A percentile compares a stretch with the other conserved stretches of the same genome.
Conservation (phyloP, 805 yeast genomes). For the Metschnikowia continentalis region DNA sequence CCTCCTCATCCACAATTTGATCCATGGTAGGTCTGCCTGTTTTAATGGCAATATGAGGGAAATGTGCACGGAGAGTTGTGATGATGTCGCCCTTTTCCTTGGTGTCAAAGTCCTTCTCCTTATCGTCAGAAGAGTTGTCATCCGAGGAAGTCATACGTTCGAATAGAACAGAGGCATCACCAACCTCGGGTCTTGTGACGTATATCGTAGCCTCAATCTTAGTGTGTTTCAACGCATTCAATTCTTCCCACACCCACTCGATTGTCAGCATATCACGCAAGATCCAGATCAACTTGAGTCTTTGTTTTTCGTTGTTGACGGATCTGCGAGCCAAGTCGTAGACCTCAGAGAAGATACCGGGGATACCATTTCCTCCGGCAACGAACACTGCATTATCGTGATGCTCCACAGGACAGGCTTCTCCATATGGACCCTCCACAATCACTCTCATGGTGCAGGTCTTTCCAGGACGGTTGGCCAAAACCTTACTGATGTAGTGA, state of each 20-base stretch:
- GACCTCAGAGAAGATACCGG: constrained; percentile 50
- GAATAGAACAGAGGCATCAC: constrained; percentile 1
- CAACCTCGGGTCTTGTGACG: constrained; percentile 13
- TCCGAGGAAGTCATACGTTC: constrained; percentile 9
- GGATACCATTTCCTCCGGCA: constrained; percentile 76
- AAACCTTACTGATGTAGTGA: constrained; percentile 26
- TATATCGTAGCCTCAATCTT: constrained; percentile 14
- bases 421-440: constrained; percentile 73
- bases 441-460: constrained; percentile 28
- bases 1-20: constrained; percentile 32
- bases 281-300: constrained; percentile 16
- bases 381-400: constrained; percentile 55
- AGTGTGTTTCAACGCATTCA: constrained; percentile 8
- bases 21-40: constrained; percentile 44
- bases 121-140: constrained; percentile 3
- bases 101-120: constrained; percentile 4
- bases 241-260: constrained; percentile 15
- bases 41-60: constrained; percentile 17
- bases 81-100: constrained; percentile 3
- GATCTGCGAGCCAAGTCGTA: constrained; percentile 25
- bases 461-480: constrained; percentile 28
- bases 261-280: constrained; percentile 13
- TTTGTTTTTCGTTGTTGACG: constrained; percentile 12
- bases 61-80: constrained; percentile 9
- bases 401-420: constrained; percentile 41